Evolutionary conservation across 768 basidiomycete species (phyloP), one percentile per base, ranked within the genome.

Genomic region (Stropharia rugosoannulata): DNA sequence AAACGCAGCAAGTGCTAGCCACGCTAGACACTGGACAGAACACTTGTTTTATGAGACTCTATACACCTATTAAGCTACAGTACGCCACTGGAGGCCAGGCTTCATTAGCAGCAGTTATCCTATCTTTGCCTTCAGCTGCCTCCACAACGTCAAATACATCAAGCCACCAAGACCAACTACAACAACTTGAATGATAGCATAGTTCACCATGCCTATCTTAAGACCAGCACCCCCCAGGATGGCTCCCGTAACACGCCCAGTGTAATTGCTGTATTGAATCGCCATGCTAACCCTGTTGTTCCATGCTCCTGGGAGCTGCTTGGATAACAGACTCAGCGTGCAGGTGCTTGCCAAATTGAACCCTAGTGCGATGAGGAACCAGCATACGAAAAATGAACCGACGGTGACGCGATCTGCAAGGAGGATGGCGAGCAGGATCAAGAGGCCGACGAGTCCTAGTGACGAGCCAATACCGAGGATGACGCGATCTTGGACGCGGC

Each of bases 291-390:
- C 75, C 25, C 75, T 72, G 25, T 75, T 73, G 62, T 86, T 88
- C 83, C 83, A 88, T 55, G 71, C 68, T 5, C 76, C 74, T 1
- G 87, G 86, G 29, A 89, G 74, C 66, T 86, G 86, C 68, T 90
- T 89, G 58, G 82, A 84, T 25, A 89, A 68, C 53, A 87, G 65
- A 55, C 83, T 84, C 57, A 88, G 71, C 32, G 87, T 88, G 54
- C 84, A 81, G 2, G 85, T 88, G 59, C 80, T 85, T n/a, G 84
- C 80, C 10, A 89, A 72, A 67, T 89, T 89, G 74, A 89, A 89
- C 1, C 88, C 87, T 4, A 88, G 74, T 22, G 88, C 86, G 19
- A 88, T 73, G 39, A 80, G 73, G 71, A 80, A 80, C 84, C 84
- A 81, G 56, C 75, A 78, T 6, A 77, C 64, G 51, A 75, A 75